These are phyloP conservation scores for Alternaria rosae DNA, from an alignment of 2,329 filamentous ascomycete species.

Conservation along the genomic window DNA sequence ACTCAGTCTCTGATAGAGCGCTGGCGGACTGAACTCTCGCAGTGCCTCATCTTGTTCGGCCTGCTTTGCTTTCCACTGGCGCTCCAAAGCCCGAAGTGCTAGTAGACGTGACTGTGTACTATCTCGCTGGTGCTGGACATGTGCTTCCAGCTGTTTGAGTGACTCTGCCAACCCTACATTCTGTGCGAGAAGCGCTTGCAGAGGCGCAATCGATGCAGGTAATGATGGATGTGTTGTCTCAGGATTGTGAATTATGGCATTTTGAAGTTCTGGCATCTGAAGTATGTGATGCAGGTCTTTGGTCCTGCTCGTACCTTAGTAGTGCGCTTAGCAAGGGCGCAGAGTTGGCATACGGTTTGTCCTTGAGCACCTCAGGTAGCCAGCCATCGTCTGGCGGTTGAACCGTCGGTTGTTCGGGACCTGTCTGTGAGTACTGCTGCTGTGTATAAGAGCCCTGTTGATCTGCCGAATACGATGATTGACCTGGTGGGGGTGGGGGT, in stretches of 20 bases:
- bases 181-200: constrained; percentile 70
- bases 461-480: constrained; percentile 34
- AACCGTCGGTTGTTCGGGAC: constrained; percentile 25
- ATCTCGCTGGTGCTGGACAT: constrained; percentile 68
- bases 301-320: constrained; percentile 63
- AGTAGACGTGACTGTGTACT: constrained; percentile 82
- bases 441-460: constrained; percentile 26
- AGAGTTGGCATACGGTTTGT: constrained; percentile 74
- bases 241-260: constrained; percentile 74
- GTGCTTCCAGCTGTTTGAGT: constrained; percentile 67
- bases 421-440: constrained; percentile 26
- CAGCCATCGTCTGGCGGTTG: constrained; percentile 67
- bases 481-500: constrained; percentile 53
- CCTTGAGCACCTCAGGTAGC: constrained; percentile 77
- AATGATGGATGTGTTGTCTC: constrained; percentile 76
- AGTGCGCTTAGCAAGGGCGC: constrained; percentile 15
- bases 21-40: constrained; percentile 83
- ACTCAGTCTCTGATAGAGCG: constrained; percentile 81
- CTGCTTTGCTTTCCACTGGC: constrained; percentile 91
- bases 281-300: constrained; percentile 78
- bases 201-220: constrained; percentile 67
- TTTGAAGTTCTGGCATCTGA: constrained; percentile 69
- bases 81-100: constrained; percentile 82
- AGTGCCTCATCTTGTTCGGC: constrained; percentile 86
- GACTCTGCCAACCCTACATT: constrained; percentile 75